Base-by-base conservation (phyloP, 345 rosid genomes). In the Linum lewisii region DNA sequence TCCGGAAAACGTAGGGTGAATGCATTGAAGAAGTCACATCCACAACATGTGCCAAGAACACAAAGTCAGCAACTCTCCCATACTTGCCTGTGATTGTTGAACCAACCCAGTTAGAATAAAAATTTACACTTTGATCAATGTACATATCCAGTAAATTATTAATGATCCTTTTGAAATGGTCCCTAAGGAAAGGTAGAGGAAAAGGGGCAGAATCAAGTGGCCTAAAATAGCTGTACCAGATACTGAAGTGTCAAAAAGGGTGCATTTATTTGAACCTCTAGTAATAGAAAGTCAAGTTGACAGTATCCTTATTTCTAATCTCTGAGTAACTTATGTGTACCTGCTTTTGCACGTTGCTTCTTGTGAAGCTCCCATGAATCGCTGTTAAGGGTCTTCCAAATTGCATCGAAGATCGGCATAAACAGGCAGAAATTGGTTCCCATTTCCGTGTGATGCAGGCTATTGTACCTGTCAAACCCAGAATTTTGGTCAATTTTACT, bases 1-100 rank as follows among this genome's bases (percentile, higher is more conserved):
- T 74, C 61, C 96, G 68, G 51, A 64, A 67, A 21, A 82, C 77
- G 56, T 87, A 90, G 0, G 95, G 90, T 7, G 68, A 82, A 54
- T 94, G 99, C 80, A 85, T 62, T 2, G 84, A 57, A 0, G 87
- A 77, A 34, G 77, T 57, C 1, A 94, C 24, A 65, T 94, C 99
- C 18, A 94, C 96, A 4, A 73, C 88, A 66, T 94, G 99, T 1
- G 95, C 99, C 38, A 94, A 75, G 84, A 94, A 94, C 63, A 94
- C 99, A 20, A 94, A 94, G 72, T 87, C 96, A 14, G 99, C 87
- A 18, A 72, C 85, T 64, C 77, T 81, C 61, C 66, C 65, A 1
- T 64, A 6, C 37, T 77, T 71, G 23, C 53, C 97, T 87, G 78
- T 69, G 51, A 18, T 1, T 9, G 6, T 3, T 1, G 21, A 8